Base-by-base conservation (phyloP, 495 filamentous ascomycete genomes). In the Aspergillus panamensis region DNA sequence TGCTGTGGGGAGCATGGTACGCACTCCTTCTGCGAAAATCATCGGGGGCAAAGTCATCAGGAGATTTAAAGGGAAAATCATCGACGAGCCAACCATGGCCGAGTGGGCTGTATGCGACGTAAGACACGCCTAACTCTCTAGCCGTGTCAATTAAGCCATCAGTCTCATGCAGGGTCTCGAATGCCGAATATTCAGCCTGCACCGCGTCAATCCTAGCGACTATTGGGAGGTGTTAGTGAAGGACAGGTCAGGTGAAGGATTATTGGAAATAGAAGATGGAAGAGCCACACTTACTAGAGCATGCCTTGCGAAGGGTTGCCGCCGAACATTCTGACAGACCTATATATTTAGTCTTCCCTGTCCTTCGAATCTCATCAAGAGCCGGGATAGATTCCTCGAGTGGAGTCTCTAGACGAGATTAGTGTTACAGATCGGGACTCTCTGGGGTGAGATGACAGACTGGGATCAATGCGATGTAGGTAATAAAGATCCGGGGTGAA, bases 111-210 rank as follows among this genome's bases (percentile, higher is more conserved):
- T 74, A 79, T 0, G 75, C 75, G 3, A 79, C 71, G 37, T 71
- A 78, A 17, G 76, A 70, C 1, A 79, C 63, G 4, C 66, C 74
- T 6, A 79, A 57, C 42, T 79, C 76, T 51, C 66, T 72, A 12
- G 65, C 65, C 0, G 76, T 68, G 7, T 74, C 69, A 31, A 79
- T 73, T 31, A 77, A 51, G 10, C 66, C 69, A 31, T 74, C 70
- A 25, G 69, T 73, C 61, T 78, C 73, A 52, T 79, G 77, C 0
- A 80, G 7, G n/a, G 76, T 80, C 64, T 80, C 76, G 45, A 79
- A 79, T 5, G 77, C 74, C 0, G 77, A 80, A 60, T 79, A 80
- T 48, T 80, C 77, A 9, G 76, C 76, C 60, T 80, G 77, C 16
- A 80, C 49, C 13, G 77, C 77, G 45, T 79, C 76, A 32, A 80